phyloP scores from a whole-genome alignment of 257 asterid genomes.

The Leptodermis oblonga region DNA sequence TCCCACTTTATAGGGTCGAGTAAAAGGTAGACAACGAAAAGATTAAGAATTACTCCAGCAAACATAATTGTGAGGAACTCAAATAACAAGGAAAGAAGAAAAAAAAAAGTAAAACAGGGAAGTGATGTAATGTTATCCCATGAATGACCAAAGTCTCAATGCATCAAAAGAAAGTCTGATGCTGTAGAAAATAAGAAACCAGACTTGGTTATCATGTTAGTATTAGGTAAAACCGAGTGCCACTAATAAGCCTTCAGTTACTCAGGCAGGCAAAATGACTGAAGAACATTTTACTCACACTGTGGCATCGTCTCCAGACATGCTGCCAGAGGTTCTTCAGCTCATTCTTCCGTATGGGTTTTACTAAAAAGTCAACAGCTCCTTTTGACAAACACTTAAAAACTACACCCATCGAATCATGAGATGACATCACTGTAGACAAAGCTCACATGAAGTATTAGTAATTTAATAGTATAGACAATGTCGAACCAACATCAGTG shows the following conservation, averaged over 20 bases:
- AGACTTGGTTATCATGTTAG: neutral
- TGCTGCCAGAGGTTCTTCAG: conserved; percentile 97
- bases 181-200: neutral
- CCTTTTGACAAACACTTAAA: conserved; percentile 91
- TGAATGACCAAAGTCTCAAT: neutral
- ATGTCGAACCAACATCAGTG: neutral
- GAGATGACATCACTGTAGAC: conserved; percentile 94
- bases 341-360: conserved; percentile 93
- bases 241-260: neutral
- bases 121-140: neutral
- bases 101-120: neutral
- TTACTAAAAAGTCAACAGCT: conserved; percentile 92
- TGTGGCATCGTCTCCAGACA: conserved; percentile 90
- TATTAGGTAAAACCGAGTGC: neutral
- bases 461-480: conserved; percentile 18
- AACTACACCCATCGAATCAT: conserved; percentile 87
- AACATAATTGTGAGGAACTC: neutral
- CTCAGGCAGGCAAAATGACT: neutral
- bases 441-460: conserved; percentile 23
- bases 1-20: too few species aligned
- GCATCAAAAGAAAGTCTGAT: neutral
- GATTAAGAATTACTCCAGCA: neutral
- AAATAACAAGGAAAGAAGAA: neutral
- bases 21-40: conserved; percentile 4
- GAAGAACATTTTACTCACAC: conserved; percentile 44